phyloP scores from a whole-genome alignment of 2,329 filamentous ascomycete genomes.

The Venturia nashicola region DNA sequence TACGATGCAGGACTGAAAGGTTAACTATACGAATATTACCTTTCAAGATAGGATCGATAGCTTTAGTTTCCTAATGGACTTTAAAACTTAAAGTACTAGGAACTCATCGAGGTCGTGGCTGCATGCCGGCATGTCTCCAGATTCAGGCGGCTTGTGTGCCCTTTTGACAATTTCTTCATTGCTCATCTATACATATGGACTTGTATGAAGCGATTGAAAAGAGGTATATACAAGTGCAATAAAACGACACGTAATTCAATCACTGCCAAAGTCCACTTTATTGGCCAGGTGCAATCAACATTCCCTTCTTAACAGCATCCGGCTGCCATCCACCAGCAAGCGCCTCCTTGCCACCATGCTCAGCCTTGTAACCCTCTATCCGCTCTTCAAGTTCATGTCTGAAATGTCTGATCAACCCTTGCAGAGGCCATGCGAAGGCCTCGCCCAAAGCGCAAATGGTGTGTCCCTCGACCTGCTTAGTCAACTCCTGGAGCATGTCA shows the following conservation, averaged over 20 bases:
- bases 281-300: slow-evolving; percentile 80
- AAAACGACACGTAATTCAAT: background rate
- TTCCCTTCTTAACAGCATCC: slow-evolving; percentile 62
- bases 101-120: background rate
- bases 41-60: too few relatives aligned
- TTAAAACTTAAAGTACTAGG: too few relatives aligned
- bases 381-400: slow-evolving; percentile 87
- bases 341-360: slow-evolving; percentile 54
- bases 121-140: background rate
- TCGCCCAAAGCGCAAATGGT: slow-evolving; percentile 97
- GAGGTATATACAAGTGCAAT: background rate
- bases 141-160: background rate
- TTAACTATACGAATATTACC: too few relatives aligned
- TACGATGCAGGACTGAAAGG: background rate
- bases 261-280: slow-evolving; percentile 30
- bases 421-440: slow-evolving; percentile 96
- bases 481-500: slow-evolving; percentile 98
- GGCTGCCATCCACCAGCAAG: slow-evolving; percentile 83
- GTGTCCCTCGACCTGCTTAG: slow-evolving; percentile 98
- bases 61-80: too few relatives aligned
- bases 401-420: slow-evolving; percentile 97
- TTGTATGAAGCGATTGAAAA: background rate
- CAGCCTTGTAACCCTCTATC: slow-evolving; percentile 67
- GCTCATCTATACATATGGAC: background rate
- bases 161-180: background rate